Percentiles rank a stretch among this genome's conserved stretches.
phyloP scores from a whole-genome alignment of 306 rosid genomes.

The Macrotyloma uniflorum region DNA sequence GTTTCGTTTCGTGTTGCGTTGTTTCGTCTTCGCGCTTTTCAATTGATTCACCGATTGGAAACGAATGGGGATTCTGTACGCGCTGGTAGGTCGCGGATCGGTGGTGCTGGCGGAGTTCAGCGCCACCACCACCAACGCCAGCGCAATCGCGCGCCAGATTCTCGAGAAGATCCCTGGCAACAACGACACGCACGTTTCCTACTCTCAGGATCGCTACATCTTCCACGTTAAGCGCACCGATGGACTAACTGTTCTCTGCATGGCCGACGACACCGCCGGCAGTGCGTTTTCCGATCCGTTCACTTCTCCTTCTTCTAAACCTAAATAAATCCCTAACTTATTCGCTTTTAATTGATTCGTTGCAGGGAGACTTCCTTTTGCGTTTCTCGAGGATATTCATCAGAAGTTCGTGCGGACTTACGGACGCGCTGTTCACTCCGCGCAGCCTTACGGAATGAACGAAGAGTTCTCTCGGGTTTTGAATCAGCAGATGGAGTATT shows the following conservation, averaged over 20 bases:
- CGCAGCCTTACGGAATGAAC: constrained; percentile 92
- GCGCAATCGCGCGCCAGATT: constrained; percentile 77
- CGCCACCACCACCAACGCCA: constrained; percentile 82
- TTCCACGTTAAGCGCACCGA: constrained; percentile 97
- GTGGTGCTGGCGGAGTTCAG: constrained; percentile 87
- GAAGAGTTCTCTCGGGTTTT: constrained; percentile 95
- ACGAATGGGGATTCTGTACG: constrained; percentile 80
- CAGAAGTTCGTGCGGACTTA: constrained; percentile 90
- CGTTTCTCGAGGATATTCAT: constrained; percentile 94
- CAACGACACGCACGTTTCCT: constrained; percentile 79
- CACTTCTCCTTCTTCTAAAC: neutral
- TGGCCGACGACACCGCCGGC: constrained; percentile 95
- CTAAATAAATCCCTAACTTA: neutral
- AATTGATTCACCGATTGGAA: neutral
- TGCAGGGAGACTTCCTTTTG: constrained; percentile 89
- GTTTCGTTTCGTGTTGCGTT: neutral
- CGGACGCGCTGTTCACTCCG: constrained; percentile 82
- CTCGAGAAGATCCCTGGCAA: constrained; percentile 83
- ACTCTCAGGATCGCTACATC: constrained; percentile 92
- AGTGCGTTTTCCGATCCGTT: constrained; percentile 47
- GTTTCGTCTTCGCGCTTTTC: neutral
- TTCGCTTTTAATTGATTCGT: neutral
- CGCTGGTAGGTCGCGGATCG: constrained; percentile 91
- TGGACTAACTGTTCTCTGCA: constrained; percentile 97
- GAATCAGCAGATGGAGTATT: constrained; percentile 90